These are phyloP conservation scores for Protostelium mycophagum DNA, from an alignment of 78 protist species.

Conservation along the genomic window DNA sequence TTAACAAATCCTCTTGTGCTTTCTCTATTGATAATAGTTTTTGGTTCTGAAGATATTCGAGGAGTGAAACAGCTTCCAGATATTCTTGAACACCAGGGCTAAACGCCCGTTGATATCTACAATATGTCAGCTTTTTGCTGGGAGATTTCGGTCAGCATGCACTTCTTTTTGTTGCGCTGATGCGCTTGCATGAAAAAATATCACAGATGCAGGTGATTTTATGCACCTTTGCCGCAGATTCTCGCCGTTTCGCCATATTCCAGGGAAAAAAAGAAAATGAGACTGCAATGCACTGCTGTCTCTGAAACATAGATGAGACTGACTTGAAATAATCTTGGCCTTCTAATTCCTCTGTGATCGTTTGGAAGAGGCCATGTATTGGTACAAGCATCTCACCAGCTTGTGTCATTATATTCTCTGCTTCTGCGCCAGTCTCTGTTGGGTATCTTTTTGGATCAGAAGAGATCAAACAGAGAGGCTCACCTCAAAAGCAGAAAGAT, in stretches of 20 bases:
- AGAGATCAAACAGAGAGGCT: not conserved
- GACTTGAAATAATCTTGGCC: not conserved
- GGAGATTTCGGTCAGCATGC: too few species aligned
- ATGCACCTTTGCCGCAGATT: too few species aligned
- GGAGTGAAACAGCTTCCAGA: constrained; percentile 37
- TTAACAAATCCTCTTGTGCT: constrained; percentile 7
- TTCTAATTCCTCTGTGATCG: not conserved
- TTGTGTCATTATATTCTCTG: not conserved
- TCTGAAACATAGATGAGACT: not conserved
- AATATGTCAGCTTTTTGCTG: too few species aligned
- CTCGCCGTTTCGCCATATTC: too few species aligned
- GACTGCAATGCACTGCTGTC: not conserved
- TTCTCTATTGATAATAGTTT: constrained; percentile 15
- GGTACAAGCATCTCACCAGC: not conserved
- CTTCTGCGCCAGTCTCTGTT: not conserved
- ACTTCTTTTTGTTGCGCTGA: too few species aligned
- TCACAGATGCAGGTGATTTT: too few species aligned
- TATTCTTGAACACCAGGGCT: constrained; percentile 57
- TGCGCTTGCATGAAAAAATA: too few species aligned
- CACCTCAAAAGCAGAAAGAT: not conserved
- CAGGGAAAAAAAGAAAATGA: too few species aligned
- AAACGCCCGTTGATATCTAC: constrained; percentile 38
- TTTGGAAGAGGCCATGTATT: not conserved
- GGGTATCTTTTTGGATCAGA: not conserved
- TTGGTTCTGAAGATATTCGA: constrained; percentile 16